Percentiles rank a stretch among this genome's conserved stretches.
phyloP scores from a whole-genome alignment of 805 yeast species.

The Starmerella etchellsii region DNA sequence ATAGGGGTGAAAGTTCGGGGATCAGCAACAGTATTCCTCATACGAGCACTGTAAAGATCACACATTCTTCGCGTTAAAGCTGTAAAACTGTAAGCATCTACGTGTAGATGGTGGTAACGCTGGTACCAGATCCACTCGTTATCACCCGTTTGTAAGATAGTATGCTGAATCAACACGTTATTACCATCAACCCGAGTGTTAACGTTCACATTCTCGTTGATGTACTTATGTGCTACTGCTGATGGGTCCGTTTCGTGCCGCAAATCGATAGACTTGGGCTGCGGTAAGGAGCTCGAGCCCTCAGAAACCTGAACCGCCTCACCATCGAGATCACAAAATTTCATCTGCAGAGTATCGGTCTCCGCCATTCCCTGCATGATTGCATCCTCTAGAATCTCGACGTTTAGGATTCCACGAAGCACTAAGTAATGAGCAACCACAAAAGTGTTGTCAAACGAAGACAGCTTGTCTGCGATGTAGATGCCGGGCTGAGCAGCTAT shows the following conservation, averaged over 20 bases:
- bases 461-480: slow-evolving; percentile 12
- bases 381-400: slow-evolving; percentile 1
- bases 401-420: slow-evolving; percentile 4
- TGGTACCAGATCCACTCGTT: slow-evolving; percentile 12
- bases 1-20: not conserved
- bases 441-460: slow-evolving; percentile 8
- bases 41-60: slow-evolving; percentile 5
- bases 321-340: slow-evolving; percentile 4
- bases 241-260: not conserved
- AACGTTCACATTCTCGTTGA: slow-evolving; percentile 3
- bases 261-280: slow-evolving; percentile 6
- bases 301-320: slow-evolving; percentile 4
- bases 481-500: slow-evolving; percentile 16
- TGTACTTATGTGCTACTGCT: not conserved
- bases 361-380: slow-evolving; percentile 9
- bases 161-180: slow-evolving; percentile 2
- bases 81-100: slow-evolving; percentile 15
- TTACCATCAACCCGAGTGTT: slow-evolving; percentile 4
- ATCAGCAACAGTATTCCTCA: not conserved
- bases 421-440: slow-evolving; percentile 10
- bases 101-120: slow-evolving; percentile 13
- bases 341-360: slow-evolving; percentile 10
- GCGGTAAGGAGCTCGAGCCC: not conserved
- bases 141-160: slow-evolving; percentile 1
- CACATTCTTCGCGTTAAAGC: slow-evolving; percentile 14